Percentiles rank a stretch among this genome's conserved stretches.
Evolutionary conservation across 225 moss, liverwort and hornwort species (phyloP).

Genomic region (Lunularia cruciata): DNA sequence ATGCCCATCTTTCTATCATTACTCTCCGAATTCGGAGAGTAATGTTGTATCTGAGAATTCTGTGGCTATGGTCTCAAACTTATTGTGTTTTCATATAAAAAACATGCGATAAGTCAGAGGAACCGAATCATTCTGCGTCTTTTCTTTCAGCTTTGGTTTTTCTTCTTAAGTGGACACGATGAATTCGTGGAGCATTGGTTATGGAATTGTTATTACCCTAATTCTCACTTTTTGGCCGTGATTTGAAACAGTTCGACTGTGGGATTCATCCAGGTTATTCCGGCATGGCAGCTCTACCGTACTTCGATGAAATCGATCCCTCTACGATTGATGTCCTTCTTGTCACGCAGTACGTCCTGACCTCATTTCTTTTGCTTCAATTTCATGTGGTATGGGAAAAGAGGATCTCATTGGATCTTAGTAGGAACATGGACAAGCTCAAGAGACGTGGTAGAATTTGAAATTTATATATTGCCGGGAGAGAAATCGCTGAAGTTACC

Average conservation of each 20-base stretch:
- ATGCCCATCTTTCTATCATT: too few relatives aligned
- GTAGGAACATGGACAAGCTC: not conserved
- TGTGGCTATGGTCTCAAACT: too few relatives aligned
- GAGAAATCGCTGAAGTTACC: not conserved
- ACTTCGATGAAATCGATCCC: conserved; percentile 97
- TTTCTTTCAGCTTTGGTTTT: not conserved
- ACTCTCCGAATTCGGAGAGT: too few relatives aligned
- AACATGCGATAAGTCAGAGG: too few relatives aligned
- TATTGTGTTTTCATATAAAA: too few relatives aligned
- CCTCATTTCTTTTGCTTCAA: not conserved
- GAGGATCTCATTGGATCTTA: not conserved
- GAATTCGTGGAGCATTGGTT: not conserved
- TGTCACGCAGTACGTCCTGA: conserved; percentile 78
- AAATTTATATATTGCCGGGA: not conserved
- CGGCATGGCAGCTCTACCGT: conserved; percentile 92
- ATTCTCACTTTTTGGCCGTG: not conserved
- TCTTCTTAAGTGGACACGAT: not conserved
- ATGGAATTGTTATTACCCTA: not conserved
- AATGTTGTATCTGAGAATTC: too few relatives aligned
- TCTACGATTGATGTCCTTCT: conserved; percentile 90
- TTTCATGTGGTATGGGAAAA: not conserved
- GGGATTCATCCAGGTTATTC: conserved; percentile 96
- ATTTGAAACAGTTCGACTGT: conserved; percentile 76
- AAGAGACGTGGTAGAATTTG: not conserved
- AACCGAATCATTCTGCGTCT: too few relatives aligned